Conservation (phyloP, 2,329 filamentous ascomycete species). For the Xylariaceae sp. region DNA sequence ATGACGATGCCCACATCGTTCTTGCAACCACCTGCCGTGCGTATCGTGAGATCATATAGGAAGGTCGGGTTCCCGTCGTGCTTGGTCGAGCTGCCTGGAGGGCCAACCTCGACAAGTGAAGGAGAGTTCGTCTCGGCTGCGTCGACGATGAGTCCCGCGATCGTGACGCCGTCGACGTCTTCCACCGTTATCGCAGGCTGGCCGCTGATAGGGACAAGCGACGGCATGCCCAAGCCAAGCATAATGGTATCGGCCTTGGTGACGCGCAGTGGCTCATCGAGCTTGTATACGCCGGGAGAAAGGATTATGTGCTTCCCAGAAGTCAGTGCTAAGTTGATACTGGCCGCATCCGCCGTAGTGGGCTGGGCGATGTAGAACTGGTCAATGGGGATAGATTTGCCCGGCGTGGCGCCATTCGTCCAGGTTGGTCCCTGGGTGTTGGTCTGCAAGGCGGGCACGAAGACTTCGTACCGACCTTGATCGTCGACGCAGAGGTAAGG, state of each 20-base stretch:
- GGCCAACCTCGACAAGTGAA: constrained; percentile 22
- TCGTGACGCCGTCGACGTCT: constrained; percentile 24
- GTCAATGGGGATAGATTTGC: constrained; percentile 20
- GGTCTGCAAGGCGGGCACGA: constrained; percentile 21
- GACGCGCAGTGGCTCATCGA: constrained; percentile 20
- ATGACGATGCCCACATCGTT: constrained; percentile 24
- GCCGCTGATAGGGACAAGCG: constrained; percentile 21
- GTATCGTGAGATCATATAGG: constrained; percentile 25
- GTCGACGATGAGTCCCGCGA: constrained; percentile 26
- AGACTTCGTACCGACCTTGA: constrained; percentile 20
- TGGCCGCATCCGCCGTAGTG: constrained; percentile 12
- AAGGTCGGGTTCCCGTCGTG: constrained; percentile 24
- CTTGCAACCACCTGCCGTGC: constrained; percentile 19
- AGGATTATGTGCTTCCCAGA: constrained; percentile 23
- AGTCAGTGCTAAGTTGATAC: constrained; percentile 21
- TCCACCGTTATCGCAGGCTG: constrained; percentile 18
- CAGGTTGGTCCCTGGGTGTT: constrained; percentile 23
- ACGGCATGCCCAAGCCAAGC: constrained; percentile 24
- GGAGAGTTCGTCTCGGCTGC: constrained; percentile 19
- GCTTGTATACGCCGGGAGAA: constrained; percentile 24
- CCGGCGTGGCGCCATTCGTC: constrained; percentile 17
- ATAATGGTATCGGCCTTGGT: constrained; percentile 20
- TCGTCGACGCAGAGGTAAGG: constrained; percentile 21
- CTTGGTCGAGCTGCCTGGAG: constrained; percentile 12
- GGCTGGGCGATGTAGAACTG: constrained; percentile 21